Evolutionary conservation across 805 yeast species (phyloP), one percentile per base, ranked within the genome.

Genomic region (Candida palmyrensis): DNA sequence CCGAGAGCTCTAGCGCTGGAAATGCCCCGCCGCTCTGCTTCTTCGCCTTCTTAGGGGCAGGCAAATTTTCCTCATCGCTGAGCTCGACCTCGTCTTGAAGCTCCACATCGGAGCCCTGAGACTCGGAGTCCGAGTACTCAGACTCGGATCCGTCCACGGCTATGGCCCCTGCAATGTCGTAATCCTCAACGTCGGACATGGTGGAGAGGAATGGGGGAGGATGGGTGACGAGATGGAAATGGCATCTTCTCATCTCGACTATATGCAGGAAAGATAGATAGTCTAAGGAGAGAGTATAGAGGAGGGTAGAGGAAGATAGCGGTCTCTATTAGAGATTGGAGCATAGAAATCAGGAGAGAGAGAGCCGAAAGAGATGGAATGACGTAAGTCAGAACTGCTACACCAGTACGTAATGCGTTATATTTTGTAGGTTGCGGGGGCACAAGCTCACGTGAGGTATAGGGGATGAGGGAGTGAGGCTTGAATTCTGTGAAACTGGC

Each of bases 131-230:
- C 6, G 40, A 37, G 4, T 50, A 47, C 13, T 41, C 47, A 3
- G 44, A 44, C 18, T 46, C 55, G 6, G 42, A 14, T 11, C 59
- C 60, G 23, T 63, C 62, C 23, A 75, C 48, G 0, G 79, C 81
- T 35, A 82, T 66, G 33, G 75, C 66, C 12, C 73, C 64, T 16
- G 83, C 82, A 45, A 81, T 82, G 50, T 82, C 87, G 48, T 61
- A 71, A 5, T 66, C 77, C 38, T 69, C 77, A 45, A 68, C 75
- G 35, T 66, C 75, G 37, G 57, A 48, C 61, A 52, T 51, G 21
- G 28, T 18, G 4, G 10, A n/a, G 15, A 7, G 29, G 22, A 12
- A 7, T 20, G 32, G 23, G 9, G 27, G 18, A 13, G 19, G 14
- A 20, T 20, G 14, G 33, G 33, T 33, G 17, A 33, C 33, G 5